These are phyloP conservation scores for Penstemon newberryi DNA, from an alignment of 257 asterid genomes.

Conservation along the genomic window DNA sequence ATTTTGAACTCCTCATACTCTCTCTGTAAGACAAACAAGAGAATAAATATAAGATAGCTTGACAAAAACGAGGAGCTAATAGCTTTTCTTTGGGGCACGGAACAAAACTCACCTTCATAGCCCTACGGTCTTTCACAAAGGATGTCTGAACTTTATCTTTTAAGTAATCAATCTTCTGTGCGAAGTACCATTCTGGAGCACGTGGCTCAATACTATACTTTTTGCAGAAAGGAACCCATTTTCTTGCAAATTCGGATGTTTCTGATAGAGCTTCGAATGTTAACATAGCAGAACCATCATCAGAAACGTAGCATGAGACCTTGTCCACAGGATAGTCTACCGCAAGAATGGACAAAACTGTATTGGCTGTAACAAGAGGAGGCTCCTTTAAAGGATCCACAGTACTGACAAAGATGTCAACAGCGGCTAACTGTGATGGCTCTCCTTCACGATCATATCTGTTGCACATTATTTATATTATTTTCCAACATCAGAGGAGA, in stretches of 20 bases:
- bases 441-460: constrained; percentile 99
- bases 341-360: constrained; percentile 87
- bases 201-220: constrained; percentile 90
- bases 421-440: constrained; percentile 98
- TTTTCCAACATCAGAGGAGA: constrained; percentile 24
- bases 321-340: constrained; percentile 98
- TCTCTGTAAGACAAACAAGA: constrained; percentile 53
- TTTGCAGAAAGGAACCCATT: constrained; percentile 94
- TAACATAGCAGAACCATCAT: constrained; percentile 96
- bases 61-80: constrained; percentile 23
- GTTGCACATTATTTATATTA: constrained; percentile 31
- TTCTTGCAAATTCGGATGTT: constrained; percentile 92
- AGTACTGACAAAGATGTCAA: constrained; percentile 98
- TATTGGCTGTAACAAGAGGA: constrained; percentile 95
- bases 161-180: constrained; percentile 85
- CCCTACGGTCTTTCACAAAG: constrained; percentile 93
- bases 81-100: background rate
- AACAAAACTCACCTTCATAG: constrained; percentile 74
- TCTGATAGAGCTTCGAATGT: constrained; percentile 86
- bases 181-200: constrained; percentile 96
- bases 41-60: constrained; percentile 28
- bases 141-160: constrained; percentile 92
- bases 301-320: constrained; percentile 96
- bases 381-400: constrained; percentile 98
- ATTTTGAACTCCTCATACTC: constrained; percentile 95